phyloP scores from a whole-genome alignment of 176 grass and related monocot species.

The Alopecurus myosuroides region DNA sequence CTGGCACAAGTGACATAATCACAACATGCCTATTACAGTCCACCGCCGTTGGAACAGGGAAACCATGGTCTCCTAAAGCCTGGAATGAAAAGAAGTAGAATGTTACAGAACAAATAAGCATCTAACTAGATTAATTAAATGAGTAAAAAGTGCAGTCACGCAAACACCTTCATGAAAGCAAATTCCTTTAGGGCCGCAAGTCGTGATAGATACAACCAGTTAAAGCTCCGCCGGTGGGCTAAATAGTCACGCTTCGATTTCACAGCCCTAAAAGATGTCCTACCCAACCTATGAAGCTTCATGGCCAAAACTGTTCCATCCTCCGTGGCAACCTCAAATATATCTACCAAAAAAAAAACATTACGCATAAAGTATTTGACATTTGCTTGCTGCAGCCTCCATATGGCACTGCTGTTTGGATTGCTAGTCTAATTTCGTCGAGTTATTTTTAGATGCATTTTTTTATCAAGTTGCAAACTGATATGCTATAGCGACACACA shows the following conservation, averaged over 20 bases:
- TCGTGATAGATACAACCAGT: constrained; percentile 83
- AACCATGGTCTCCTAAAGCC: constrained; percentile 85
- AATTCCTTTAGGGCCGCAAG: constrained; percentile 86
- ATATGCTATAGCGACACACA: neutral
- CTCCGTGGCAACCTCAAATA: constrained; percentile 83
- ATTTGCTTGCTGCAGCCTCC: neutral
- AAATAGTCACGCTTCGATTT: constrained; percentile 96
- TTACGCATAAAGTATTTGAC: neutral
- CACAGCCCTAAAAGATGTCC: constrained; percentile 87
- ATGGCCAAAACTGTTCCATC: constrained; percentile 83
- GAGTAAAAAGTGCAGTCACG: neutral
- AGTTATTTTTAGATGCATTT: neutral
- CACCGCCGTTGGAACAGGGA: constrained; percentile 82
- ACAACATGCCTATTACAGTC: constrained; percentile 92
- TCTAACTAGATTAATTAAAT: no score
- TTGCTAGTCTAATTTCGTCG: neutral
- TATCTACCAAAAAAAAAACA: constrained; percentile 36
- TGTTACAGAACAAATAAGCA: no score
- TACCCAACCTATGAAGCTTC: constrained; percentile 96
- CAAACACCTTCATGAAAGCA: constrained; percentile 88
- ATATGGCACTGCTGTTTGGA: neutral
- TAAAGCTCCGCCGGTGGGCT: constrained; percentile 66
- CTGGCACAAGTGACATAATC: constrained; percentile 88
- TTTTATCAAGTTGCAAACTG: neutral
- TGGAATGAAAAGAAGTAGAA: neutral